Base-by-base conservation (phyloP, 2,329 filamentous ascomycete species). In the Dactylellina drechsleri region DNA sequence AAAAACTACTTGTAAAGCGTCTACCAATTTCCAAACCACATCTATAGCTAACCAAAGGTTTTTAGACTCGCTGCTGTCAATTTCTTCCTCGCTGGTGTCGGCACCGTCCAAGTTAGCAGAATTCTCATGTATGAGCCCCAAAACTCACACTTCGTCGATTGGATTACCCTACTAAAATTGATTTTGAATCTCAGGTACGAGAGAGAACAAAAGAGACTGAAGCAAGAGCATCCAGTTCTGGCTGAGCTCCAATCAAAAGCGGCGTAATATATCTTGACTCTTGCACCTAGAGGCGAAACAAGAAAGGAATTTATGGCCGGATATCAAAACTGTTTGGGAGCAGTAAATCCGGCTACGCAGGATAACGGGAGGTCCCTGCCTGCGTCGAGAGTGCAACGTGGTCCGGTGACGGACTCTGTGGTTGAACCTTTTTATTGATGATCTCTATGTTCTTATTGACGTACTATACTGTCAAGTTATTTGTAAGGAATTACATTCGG, bases 11-110 rank as follows among this genome's bases (percentile, higher is more conserved):
- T 97, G 90, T 92, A 85, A 36, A 31, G 6, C 40, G 20, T 4
- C 47, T 13, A 23, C 47, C 56, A 20, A 36, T 52, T 5, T 52
- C 16, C 56, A 28, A 31, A 5, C 31, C 5, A 10, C 10, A 49
- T 16, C 16, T 36, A 23, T 15, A 2, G 31, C 74, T 71, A 76
- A 72, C 43, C 36, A 36, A 7, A 41, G 16, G 1, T 58, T 16
- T 60, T 10, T 76, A 93, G 91, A 76, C 89, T 99, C 73, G 95
- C 95, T 76, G 89, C 93, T 66, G 95, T 98, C 82, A 99, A 99
- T 88, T 97, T 97, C 88, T 96, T 97, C 87, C 91, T 99, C 79
- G 94, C 91, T 80, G 84, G 90, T 78, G 93, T 97, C 77, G 95
- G 95, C 80, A 84, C 92, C 72, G 87, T 92, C 78, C 95, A 99